A percentile compares a stretch with the other conserved stretches of the same genome.
phyloP scores from a whole-genome alignment of 306 rosid species.

The Prunus fruticosa region DNA sequence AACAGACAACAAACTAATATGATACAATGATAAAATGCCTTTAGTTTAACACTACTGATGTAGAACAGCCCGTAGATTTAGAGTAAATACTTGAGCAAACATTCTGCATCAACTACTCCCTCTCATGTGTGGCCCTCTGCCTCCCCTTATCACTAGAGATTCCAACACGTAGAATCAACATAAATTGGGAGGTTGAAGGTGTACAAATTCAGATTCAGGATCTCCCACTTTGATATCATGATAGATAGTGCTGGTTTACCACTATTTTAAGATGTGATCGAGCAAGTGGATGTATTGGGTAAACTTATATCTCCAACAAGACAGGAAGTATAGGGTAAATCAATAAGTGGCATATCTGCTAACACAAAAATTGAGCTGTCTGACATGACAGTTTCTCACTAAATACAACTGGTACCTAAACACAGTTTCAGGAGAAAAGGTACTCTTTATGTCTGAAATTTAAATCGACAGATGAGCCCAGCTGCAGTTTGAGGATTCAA shows the following conservation, averaged over 20 bases:
- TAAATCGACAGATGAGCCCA: not conserved
- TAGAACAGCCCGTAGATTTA: too few species aligned
- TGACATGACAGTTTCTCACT: not conserved
- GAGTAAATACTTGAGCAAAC: too few species aligned
- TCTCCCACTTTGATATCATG: not conserved
- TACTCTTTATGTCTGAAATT: not conserved
- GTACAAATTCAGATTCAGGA: not conserved
- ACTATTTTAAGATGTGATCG: not conserved
- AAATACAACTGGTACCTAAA: not conserved
- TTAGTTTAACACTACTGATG: not conserved
- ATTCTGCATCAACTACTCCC: too few species aligned
- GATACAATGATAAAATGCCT: not conserved
- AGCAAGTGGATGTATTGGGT: not conserved
- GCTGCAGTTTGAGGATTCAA: not conserved
- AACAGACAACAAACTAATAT: not conserved
- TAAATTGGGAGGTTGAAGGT: not conserved
- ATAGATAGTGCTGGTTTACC: not conserved
- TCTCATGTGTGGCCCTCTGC: not conserved
- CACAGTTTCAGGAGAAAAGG: not conserved
- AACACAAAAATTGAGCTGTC: not conserved
- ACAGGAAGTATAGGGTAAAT: not conserved
- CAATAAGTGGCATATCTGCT: not conserved
- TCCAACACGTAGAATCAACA: not conserved
- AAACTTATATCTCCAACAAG: not conserved
- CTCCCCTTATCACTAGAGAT: not conserved